phyloP scores from a whole-genome alignment of 2,329 filamentous ascomycete species.

The Nigrograna mackinnonii region DNA sequence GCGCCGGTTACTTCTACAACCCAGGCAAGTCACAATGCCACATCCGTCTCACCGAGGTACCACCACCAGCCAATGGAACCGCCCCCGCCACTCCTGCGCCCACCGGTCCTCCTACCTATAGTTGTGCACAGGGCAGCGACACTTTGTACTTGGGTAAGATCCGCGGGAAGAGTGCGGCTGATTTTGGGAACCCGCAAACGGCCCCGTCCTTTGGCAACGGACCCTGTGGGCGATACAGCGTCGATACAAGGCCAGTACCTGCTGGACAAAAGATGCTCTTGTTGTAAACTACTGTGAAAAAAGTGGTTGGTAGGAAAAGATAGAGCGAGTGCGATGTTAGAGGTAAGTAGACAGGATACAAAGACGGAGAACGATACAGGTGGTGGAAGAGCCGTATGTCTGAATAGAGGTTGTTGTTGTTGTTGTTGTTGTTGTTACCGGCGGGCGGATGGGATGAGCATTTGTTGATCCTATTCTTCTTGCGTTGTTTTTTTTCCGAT shows the following conservation, averaged over 20 bases:
- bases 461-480: neutral
- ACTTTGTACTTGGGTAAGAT: slow-evolving; percentile 21
- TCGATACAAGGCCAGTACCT: neutral
- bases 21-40: slow-evolving; percentile 22
- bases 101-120: slow-evolving; percentile 5
- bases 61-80: slow-evolving; percentile 1
- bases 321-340: neutral
- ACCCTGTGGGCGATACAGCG: slow-evolving; percentile 18
- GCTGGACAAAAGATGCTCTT: neutral
- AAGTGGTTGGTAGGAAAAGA: too few species aligned
- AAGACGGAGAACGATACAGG: too few species aligned
- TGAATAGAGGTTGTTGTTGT: too few species aligned
- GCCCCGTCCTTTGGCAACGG: slow-evolving; percentile 24
- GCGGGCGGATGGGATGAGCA: too few species aligned
- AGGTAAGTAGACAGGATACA: too few species aligned
- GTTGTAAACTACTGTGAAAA: neutral
- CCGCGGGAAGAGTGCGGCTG: slow-evolving; percentile 10
- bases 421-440: too few species aligned
- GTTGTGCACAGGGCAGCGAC: slow-evolving; percentile 14
- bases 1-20: slow-evolving; percentile 27
- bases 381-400: too few species aligned
- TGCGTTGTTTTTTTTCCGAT: neutral
- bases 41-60: slow-evolving; percentile 20
- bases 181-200: slow-evolving; percentile 14
- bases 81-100: slow-evolving; percentile 1